Conservation (phyloP, 176 grass and related monocot genomes). For the Triticum turgidum region DNA sequence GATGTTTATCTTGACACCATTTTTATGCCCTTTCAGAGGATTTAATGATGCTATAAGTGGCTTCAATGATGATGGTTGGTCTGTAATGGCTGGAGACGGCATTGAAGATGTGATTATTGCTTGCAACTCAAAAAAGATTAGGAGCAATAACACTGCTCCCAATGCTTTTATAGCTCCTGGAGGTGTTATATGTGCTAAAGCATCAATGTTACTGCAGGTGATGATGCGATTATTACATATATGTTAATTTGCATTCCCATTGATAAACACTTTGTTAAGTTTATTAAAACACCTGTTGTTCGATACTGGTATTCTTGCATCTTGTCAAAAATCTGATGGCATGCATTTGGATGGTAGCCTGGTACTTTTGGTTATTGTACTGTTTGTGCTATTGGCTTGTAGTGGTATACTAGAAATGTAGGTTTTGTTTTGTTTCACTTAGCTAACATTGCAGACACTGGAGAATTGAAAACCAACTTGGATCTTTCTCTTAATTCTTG, state of each 20-base stretch:
- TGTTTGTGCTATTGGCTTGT: not conserved
- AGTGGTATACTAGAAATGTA: not conserved
- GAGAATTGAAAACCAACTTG: not conserved
- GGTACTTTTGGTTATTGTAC: not conserved
- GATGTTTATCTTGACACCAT: constrained; percentile 18
- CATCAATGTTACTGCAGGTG: constrained; percentile 97
- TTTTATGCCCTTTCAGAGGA: constrained; percentile 54
- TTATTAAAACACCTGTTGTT: not conserved
- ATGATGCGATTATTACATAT: constrained; percentile 10
- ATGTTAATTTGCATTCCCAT: not conserved
- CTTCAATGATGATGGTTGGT: constrained; percentile 99
- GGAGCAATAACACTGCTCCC: constrained; percentile 35
- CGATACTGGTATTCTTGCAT: not conserved
- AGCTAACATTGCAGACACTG: not conserved
- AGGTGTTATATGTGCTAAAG: constrained; percentile 95
- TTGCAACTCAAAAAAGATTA: constrained; percentile 77
- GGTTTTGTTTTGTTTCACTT: constrained; percentile 16
- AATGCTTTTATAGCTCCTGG: constrained; percentile 64
- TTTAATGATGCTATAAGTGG: constrained; percentile 97
- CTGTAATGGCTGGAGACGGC: constrained; percentile 78
- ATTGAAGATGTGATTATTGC: constrained; percentile 83
- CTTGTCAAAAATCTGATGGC: not conserved
- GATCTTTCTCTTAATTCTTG: not conserved
- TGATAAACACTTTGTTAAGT: not conserved
- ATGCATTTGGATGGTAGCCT: not conserved